phyloP scores from a whole-genome alignment of 2,329 filamentous ascomycete species.

The Paramyrothecium sp. region DNA sequence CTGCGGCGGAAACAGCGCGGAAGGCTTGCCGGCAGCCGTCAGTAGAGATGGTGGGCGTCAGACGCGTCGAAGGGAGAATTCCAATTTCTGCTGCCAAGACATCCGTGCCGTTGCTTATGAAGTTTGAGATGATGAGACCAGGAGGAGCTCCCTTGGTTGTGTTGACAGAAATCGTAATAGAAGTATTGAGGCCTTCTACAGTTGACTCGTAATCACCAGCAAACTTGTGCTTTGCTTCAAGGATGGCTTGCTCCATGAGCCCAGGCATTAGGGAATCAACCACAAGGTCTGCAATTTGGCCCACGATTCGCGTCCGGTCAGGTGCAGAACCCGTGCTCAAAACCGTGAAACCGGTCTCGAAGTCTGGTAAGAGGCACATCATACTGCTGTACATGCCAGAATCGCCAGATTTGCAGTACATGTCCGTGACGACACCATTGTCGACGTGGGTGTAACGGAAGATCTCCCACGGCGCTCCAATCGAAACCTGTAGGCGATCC shows the following conservation, averaged over 20 bases:
- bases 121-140: slow-evolving; percentile 5
- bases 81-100: neutral
- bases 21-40: neutral
- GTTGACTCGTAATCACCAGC: slow-evolving; percentile 9
- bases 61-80: neutral
- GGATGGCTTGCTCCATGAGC: slow-evolving; percentile 6
- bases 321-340: neutral
- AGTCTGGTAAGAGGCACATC: slow-evolving; percentile 40
- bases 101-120: slow-evolving; percentile 14
- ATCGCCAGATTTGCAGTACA: slow-evolving; percentile 11
- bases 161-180: slow-evolving; percentile 10
- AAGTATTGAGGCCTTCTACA: slow-evolving; percentile 4
- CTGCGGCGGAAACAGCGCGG: neutral
- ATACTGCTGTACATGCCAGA: slow-evolving; percentile 27
- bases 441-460: slow-evolving; percentile 28
- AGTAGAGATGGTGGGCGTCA: neutral
- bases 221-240: slow-evolving; percentile 10
- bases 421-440: slow-evolving; percentile 38
- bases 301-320: neutral
- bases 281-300: slow-evolving; percentile 6
- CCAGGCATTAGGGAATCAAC: slow-evolving; percentile 6
- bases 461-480: slow-evolving; percentile 39
- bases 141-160: slow-evolving; percentile 6
- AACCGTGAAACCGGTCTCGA: slow-evolving; percentile 37
- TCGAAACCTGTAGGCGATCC: slow-evolving; percentile 33